Evolutionary conservation across 108 stramenopile species (phyloP).

Genomic region (Chaetoceros muelleri): DNA sequence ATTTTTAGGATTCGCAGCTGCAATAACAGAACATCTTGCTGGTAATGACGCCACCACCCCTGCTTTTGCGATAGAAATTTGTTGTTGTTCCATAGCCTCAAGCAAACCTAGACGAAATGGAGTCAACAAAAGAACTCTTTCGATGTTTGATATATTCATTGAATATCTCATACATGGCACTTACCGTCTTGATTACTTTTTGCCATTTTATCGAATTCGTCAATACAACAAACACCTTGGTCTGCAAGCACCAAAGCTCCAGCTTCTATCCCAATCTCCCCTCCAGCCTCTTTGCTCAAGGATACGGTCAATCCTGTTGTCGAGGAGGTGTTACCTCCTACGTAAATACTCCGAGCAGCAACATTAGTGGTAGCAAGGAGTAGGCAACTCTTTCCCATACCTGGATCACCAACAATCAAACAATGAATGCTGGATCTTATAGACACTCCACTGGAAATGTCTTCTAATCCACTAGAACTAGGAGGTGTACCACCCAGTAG

Average conservation of each 20-base stretch:
- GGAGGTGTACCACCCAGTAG: slow-evolving; percentile 91
- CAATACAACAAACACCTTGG: slow-evolving; percentile 95
- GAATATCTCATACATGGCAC: slow-evolving; percentile 1
- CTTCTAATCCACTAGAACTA: slow-evolving; percentile 10
- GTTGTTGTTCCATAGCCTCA: slow-evolving; percentile 99
- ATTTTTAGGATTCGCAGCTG: slow-evolving; percentile 96
- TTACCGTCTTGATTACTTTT: slow-evolving; percentile 74
- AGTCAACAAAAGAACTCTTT: background rate
- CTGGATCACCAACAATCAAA: slow-evolving; percentile 70
- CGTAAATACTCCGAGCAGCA: slow-evolving; percentile 92
- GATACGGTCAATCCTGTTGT: slow-evolving; percentile 90
- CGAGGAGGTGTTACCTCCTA: slow-evolving; percentile 94
- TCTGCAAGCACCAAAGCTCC: slow-evolving; percentile 96
- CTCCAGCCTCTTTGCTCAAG: slow-evolving; percentile 81
- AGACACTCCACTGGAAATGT: slow-evolving; percentile 23
- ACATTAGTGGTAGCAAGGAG: slow-evolving; percentile 82
- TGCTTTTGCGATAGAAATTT: slow-evolving; percentile 94
- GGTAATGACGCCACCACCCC: slow-evolving; percentile 88
- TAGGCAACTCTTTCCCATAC: slow-evolving; percentile 96
- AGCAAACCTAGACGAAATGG: slow-evolving; percentile 44
- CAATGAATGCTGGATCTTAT: slow-evolving; percentile 73
- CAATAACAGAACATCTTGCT: slow-evolving; percentile 89
- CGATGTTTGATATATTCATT: background rate
- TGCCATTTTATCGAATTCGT: slow-evolving; percentile 97
- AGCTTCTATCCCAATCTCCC: slow-evolving; percentile 89